Base-by-base conservation (phyloP, 495 filamentous ascomycete species). In the Opeltia flavorubescens region DNA sequence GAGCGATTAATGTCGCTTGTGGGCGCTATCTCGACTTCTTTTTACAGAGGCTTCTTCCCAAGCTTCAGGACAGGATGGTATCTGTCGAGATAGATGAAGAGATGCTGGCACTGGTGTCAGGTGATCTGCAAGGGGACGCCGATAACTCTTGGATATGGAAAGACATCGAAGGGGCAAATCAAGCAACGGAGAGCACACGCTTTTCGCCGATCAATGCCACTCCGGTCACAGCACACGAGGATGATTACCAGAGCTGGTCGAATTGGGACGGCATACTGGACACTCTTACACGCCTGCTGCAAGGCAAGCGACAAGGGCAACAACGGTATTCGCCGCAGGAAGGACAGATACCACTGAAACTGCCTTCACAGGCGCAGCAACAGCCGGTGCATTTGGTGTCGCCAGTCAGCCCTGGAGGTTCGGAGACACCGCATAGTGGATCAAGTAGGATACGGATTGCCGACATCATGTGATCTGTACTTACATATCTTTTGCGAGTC, bases 61-160 rank as follows among this genome's bases (percentile, higher is more conserved):
- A 72, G 3, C 30, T 71, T 17, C 67, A 77, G 35, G 72, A 75
- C 13, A 66, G 65, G 27, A 72, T 75, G 13, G 56, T 70, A 5
- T 56, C 56, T 1, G 58, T 87, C 2, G 69, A 86, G n/a, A 64
- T 71, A 17, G 91, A 98, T 59, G 91, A 95, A 52, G 91, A 95
- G 60, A 78, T 98, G 59, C 66, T 96, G 28, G 84, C 80, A 1
- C 94, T 95, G 58, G 80, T 84, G 1, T 89, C 84, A 20, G 86
- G 82, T 0, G 91, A 98, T 61, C 74, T 95, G 62, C 91, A 96
- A 61, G 85, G 83, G n/a, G 75, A 73, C 33, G 67, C 68, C 5
- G 84, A 91, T 20, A 80, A 76, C 21, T 77, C 78, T 24, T 96
- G 89, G 89, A 74, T 89, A 13, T 98, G 91, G 91, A 66, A 77